Base-by-base conservation (phyloP, 805 yeast species). In the Candida hungchunana region DNA sequence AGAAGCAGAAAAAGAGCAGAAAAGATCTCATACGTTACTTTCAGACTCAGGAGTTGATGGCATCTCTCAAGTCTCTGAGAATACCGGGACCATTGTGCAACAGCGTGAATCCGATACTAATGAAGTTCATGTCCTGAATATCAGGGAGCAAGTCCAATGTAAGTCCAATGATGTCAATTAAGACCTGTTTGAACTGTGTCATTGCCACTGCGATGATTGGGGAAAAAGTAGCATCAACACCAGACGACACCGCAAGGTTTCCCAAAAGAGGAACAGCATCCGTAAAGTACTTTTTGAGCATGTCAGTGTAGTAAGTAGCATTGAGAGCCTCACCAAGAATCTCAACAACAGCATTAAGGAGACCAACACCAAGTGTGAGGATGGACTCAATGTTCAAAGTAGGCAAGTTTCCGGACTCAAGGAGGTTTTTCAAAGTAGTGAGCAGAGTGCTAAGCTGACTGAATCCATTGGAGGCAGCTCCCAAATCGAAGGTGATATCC, bases 51-150 rank as follows among this genome's bases (percentile, higher is more conserved):
- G 32, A 12, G 13, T 17, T 14, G 13, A 13, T 26, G n/a, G 37
- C 37, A 34, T 44, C 20, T 38, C 43, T 29, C 22, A 36, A 23
- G 33, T 37, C 39, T 2, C 21, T 7, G 18, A 36, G 25, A 15
- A 36, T 12, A 16, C 32, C 21, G 12, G 16, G 3, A 6, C 16
- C 20, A 10, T 30, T 31, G 26, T 34, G 26, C 10, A 26, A 14
- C 16, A 36, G 16, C 14, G 16, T 23, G 15, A 36, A 22, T 10
- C 35, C 39, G 12, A 27, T 24, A 7, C 34, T 14, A 14, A 36
- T 26, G 20, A 26, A 12, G 32, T 18, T 36, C 29, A 18, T 14
- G 8, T 17, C 20, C 15, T 28, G 35, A n/a, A 36, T 26, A 7
- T 17, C 18, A 10, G 39, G 39, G n/a, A 36, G 21, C 8, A 30